These are phyloP conservation scores for Pseudogymnoascus sp. DNA, from an alignment of 2,329 filamentous ascomycete species.

Conservation along the genomic window DNA sequence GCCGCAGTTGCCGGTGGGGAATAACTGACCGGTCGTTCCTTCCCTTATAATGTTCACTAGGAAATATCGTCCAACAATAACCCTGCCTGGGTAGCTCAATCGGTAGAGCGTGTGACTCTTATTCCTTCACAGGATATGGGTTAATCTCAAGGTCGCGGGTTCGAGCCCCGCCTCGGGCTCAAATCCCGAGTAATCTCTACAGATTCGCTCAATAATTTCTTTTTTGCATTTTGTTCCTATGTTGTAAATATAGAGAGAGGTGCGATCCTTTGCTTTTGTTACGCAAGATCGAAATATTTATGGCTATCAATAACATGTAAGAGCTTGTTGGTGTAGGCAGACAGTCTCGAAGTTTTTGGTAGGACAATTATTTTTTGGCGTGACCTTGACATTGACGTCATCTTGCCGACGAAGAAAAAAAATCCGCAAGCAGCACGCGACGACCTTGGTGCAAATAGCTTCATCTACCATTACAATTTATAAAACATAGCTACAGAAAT, in stretches of 20 bases:
- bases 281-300: too few species aligned
- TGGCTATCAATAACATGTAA: too few species aligned
- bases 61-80: not conserved
- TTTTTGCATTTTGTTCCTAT: not conserved
- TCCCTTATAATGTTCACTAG: not conserved
- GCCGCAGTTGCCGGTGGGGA: not conserved
- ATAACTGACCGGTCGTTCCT: not conserved
- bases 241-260: too few species aligned
- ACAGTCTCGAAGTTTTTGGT: not conserved
- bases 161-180: slow-evolving; percentile 8
- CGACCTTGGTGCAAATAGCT: not conserved
- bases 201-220: not conserved
- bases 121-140: slow-evolving; percentile 14
- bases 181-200: slow-evolving; percentile 6
- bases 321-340: not conserved
- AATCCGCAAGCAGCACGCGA: not conserved
- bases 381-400: not conserved
- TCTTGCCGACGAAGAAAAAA: not conserved
- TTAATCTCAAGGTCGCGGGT: slow-evolving; percentile 8
- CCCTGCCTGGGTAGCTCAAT: slow-evolving; percentile 46
- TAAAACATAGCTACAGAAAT: not conserved
- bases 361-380: not conserved
- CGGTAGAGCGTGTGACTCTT: slow-evolving; percentile 67
- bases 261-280: not conserved
- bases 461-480: not conserved